These are phyloP conservation scores for Xylaria scruposa DNA, from an alignment of 495 filamentous ascomycete genomes.

Conservation along the genomic window DNA sequence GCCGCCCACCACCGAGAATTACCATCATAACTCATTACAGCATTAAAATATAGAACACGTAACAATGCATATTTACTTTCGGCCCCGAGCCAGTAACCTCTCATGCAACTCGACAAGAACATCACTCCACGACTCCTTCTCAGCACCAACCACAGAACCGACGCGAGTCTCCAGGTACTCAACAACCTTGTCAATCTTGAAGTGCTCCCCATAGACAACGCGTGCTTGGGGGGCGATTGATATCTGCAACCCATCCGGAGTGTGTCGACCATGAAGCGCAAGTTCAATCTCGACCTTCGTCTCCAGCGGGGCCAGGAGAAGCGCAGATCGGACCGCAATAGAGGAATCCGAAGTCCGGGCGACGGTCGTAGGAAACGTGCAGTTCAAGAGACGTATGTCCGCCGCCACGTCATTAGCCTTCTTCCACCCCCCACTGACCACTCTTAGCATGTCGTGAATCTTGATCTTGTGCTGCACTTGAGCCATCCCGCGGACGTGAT, in stretches of 20 bases:
- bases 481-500: constrained; percentile 57
- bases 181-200: constrained; percentile 66
- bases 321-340: constrained; percentile 55
- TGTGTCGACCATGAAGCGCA: constrained; percentile 35
- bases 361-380: constrained; percentile 60
- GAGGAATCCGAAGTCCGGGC: constrained; percentile 62
- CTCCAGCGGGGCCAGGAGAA: constrained; percentile 64
- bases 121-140: constrained; percentile 58
- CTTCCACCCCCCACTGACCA: constrained; percentile 67
- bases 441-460: constrained; percentile 60
- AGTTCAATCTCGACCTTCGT: constrained; percentile 67
- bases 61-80: constrained; percentile 44
- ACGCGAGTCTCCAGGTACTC: constrained; percentile 63
- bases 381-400: constrained; percentile 60
- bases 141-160: constrained; percentile 45
- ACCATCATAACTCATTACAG: constrained; percentile 39
- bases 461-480: constrained; percentile 56
- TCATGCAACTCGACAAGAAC: constrained; percentile 62
- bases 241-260: constrained; percentile 50
- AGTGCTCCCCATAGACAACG: constrained; percentile 72
- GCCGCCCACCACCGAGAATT: not conserved
- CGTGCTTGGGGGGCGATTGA: constrained; percentile 51
- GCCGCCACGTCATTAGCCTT: constrained; percentile 58
- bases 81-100: constrained; percentile 61
- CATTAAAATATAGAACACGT: constrained; percentile 6